Conservation (phyloP, 148 eudicot species). For the Camellia granthamiana region DNA sequence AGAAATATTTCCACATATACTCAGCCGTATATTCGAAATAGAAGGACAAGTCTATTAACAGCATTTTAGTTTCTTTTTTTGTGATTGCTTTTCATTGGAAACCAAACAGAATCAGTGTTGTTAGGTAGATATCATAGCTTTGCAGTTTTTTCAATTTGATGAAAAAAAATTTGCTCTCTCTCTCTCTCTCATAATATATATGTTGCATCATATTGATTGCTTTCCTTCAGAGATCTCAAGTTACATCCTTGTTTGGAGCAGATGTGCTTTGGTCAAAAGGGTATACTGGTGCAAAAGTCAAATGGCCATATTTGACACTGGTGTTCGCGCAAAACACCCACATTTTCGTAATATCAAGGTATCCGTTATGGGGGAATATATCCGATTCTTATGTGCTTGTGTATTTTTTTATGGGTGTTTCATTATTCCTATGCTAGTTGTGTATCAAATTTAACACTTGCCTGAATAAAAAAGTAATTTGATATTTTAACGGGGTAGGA, state of each 20-base stretch:
- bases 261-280: slow-evolving; percentile 88
- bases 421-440: no score
- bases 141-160: no score
- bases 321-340: slow-evolving; percentile 81
- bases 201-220: no score
- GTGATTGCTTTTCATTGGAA: no score
- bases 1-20: background rate
- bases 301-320: slow-evolving; percentile 97
- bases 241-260: slow-evolving; percentile 85
- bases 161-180: no score
- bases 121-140: no score
- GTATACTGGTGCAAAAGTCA: slow-evolving; percentile 83
- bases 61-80: no score
- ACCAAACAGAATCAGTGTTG: no score
- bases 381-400: background rate
- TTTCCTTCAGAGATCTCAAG: slow-evolving; percentile 80
- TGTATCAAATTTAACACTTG: background rate
- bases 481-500: background rate
- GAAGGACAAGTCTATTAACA: no score
- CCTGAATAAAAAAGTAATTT: background rate
- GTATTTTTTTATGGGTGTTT: background rate
- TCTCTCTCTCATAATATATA: no score
- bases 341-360: slow-evolving; percentile 98
- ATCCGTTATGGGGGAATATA: slow-evolving; percentile 4
- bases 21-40: background rate